Base-by-base conservation (phyloP, 768 basidiomycete genomes). In the Suillus paluster region DNA sequence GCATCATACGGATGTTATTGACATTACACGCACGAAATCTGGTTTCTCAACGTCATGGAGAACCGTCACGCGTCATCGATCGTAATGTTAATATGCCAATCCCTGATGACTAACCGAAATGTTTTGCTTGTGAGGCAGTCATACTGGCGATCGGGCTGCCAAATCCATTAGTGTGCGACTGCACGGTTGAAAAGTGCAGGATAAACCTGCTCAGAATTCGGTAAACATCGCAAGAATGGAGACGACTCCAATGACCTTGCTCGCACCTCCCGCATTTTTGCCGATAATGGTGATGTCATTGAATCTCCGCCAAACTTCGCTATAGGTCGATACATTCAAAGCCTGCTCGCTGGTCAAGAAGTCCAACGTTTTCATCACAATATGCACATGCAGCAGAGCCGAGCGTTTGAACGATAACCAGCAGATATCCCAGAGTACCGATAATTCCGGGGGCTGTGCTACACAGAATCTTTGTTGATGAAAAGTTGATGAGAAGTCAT, bases 251-350 rank as follows among this genome's bases (percentile, higher is more conserved):
- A 30, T 30, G 30, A 30, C n/a, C n/a, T n/a, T 75, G 38, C 76
- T 78, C 0, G 80, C 80, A 0, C 80, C 81, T 1, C 82, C 81
- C 2, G 81, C 79, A 45, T 77, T 79, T 60, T 81, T 78, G 3
- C 79, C 79, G 55, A 63, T 62, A 38, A 82, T 76, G 21, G 79
- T 75, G 11, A 78, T 71, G 41, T 70, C 65, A 11, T 64, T 63
- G 9, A 75, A 57, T 77, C 66, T 0, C 77, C 77, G 3, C 77
- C 79, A 55, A 80, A 79, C 19, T 70, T 50, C 25, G 30, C 30
- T 30, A 30, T 30, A n/a, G 30, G 30, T 30, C 30, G 30, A 30
- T 6, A 3, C 30, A 3, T 30, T 6, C 30, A 30, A 30, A 30
- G 4, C 30, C 30, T 30, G 30, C 30, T 3, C 30, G 30, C 30